Conservation (phyloP, 169 alveolate species). For the Perkinsus marinus region DNA sequence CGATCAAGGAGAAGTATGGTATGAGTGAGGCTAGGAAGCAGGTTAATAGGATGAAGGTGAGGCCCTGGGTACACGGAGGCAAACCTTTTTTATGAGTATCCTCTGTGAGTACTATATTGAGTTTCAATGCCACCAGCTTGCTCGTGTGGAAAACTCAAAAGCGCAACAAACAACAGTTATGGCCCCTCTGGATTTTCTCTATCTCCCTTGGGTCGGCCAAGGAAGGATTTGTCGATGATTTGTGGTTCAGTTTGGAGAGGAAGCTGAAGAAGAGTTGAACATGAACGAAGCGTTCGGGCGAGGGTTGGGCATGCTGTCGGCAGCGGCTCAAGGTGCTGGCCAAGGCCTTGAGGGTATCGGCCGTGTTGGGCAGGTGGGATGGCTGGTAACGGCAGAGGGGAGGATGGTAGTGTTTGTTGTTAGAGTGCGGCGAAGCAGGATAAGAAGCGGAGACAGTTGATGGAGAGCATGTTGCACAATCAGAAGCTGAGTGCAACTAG, state of each 20-base stretch:
- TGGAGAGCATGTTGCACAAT: not conserved
- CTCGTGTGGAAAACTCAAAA: too few relatives aligned
- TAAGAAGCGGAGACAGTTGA: not conserved
- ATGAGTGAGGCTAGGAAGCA: conserved; percentile 55
- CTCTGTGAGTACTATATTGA: not conserved
- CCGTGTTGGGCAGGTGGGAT: not conserved
- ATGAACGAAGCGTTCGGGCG: not conserved
- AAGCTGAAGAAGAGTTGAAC: not conserved
- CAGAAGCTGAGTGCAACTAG: not conserved
- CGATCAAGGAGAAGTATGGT: conserved; percentile 61
- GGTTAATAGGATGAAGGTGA: conserved; percentile 53
- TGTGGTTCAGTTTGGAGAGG: not conserved
- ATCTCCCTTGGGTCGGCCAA: too few relatives aligned
- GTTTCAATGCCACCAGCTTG: too few relatives aligned
- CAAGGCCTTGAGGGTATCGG: not conserved
- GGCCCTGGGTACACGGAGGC: too few relatives aligned
- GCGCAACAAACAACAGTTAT: too few relatives aligned
- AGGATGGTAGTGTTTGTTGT: not conserved
- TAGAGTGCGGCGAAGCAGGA: not conserved
- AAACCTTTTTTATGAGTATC: too few relatives aligned
- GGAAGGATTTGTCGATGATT: too few relatives aligned
- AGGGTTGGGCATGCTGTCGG: not conserved
- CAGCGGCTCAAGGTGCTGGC: not conserved
- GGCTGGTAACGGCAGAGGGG: not conserved
- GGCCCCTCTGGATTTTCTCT: too few relatives aligned